Conservation (phyloP, 2,329 filamentous ascomycete species). For the Raffaelea deltoideospora region DNA sequence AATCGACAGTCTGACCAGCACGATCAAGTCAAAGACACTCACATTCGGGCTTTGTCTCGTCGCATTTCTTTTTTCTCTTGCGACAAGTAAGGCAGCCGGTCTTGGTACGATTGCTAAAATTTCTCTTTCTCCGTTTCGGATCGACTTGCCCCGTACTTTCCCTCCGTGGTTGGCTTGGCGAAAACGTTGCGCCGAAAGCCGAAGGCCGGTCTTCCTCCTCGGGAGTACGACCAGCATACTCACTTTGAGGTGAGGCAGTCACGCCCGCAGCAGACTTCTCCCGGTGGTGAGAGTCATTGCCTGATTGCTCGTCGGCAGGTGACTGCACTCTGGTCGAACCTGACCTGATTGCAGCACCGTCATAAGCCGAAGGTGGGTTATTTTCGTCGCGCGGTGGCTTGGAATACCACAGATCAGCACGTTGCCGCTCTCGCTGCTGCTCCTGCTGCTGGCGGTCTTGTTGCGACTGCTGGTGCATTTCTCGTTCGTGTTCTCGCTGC, state of each 20-base stretch:
- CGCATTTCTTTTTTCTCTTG: slow-evolving; percentile 92
- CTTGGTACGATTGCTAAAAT: slow-evolving; percentile 92
- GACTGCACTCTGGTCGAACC: slow-evolving; percentile 27
- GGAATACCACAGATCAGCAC: slow-evolving; percentile 32
- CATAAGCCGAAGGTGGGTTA: slow-evolving; percentile 29
- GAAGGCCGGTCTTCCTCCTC: slow-evolving; percentile 34
- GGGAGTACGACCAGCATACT: slow-evolving; percentile 37
- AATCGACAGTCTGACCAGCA: background rate
- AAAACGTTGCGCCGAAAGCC: slow-evolving; percentile 28
- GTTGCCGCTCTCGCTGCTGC: slow-evolving; percentile 16
- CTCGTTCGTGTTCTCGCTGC: background rate
- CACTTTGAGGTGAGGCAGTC: slow-evolving; percentile 29
- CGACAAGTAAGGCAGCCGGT: slow-evolving; percentile 90
- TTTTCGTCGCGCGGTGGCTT: slow-evolving; percentile 32
- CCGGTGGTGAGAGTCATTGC: slow-evolving; percentile 19
- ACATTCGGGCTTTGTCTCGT: slow-evolving; percentile 89
- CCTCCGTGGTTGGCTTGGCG: slow-evolving; percentile 27
- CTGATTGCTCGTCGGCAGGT: slow-evolving; percentile 30
- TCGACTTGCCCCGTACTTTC: slow-evolving; percentile 32
- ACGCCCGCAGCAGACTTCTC: slow-evolving; percentile 9
- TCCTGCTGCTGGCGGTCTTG: slow-evolving; percentile 4
- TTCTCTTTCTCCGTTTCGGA: slow-evolving; percentile 56
- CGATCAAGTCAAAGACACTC: slow-evolving; percentile 22
- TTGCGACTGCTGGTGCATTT: slow-evolving; percentile 1
- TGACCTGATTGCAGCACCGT: slow-evolving; percentile 27